Evolutionary conservation across 108 stramenopile genomes (phyloP).

Genomic region (Nitzschia sp.): DNA sequence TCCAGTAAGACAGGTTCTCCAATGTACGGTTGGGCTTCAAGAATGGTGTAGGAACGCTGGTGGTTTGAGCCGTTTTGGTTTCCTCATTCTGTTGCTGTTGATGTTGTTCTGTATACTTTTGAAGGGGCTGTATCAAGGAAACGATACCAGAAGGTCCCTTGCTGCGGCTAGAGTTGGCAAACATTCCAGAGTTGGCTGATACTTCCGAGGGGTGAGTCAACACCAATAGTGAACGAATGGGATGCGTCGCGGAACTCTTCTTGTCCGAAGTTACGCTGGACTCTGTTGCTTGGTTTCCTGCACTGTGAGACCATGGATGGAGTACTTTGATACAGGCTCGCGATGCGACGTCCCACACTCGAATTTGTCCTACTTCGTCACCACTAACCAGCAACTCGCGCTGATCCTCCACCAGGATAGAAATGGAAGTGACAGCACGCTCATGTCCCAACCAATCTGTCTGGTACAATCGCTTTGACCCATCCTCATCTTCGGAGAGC

Average conservation of each 20-base stretch:
- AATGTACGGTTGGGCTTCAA: conserved; percentile 6
- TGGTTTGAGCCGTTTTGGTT: not conserved
- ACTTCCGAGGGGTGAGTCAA: conserved; percentile 27
- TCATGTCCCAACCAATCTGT: conserved; percentile 71
- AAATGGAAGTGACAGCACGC: conserved; percentile 59
- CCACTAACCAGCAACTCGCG: conserved; percentile 58
- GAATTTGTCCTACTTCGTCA: conserved; percentile 65
- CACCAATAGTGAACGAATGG: conserved; percentile 56
- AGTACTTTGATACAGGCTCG: conserved; percentile 63
- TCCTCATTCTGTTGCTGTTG: not conserved
- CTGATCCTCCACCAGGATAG: conserved; percentile 49
- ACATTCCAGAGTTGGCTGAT: conserved; percentile 17
- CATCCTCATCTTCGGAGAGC: not conserved
- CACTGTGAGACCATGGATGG: conserved; percentile 61
- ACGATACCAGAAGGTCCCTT: conserved; percentile 17
- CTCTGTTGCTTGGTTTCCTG: conserved; percentile 18
- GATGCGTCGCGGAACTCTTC: conserved; percentile 33
- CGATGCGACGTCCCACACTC: conserved; percentile 79
- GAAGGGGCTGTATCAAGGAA: conserved; percentile 32
- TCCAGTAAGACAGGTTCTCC: conserved; percentile 14
- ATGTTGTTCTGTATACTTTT: conserved; percentile 26
- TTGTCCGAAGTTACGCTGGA: conserved; percentile 6
- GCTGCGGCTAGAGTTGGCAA: conserved; percentile 1
- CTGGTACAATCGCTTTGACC: conserved; percentile 18
- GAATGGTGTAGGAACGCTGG: conserved; percentile 30